Conservation (phyloP, 2,329 filamentous ascomycete species). For the Hypoxylon sp. region DNA sequence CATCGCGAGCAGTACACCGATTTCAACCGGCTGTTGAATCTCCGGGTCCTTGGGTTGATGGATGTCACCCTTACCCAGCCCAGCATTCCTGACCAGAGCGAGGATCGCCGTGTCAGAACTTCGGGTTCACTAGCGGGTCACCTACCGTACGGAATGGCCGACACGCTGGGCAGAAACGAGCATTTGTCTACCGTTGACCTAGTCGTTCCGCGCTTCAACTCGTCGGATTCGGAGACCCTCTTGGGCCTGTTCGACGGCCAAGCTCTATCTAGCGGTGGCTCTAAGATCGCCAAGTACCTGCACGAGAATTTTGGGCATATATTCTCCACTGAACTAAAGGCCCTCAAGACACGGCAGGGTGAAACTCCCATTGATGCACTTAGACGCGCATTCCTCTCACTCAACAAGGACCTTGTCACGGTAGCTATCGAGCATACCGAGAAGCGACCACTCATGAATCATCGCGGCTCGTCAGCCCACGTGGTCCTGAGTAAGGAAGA, state of each 20-base stretch:
- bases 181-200: conserved; percentile 96
- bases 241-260: conserved; percentile 97
- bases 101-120: conserved; percentile 94
- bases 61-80: conserved; percentile 95
- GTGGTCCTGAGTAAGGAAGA: conserved; percentile 89
- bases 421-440: conserved; percentile 82
- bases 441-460: conserved; percentile 70
- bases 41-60: conserved; percentile 93
- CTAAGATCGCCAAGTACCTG: conserved; percentile 93
- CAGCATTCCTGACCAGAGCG: conserved; percentile 92
- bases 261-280: conserved; percentile 85
- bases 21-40: conserved; percentile 83
- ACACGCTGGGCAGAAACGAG: conserved; percentile 90
- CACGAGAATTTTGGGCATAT: conserved; percentile 94
- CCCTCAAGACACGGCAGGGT: conserved; percentile 67
- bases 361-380: conserved; percentile 86
- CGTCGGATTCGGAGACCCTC: conserved; percentile 87
- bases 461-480: conserved; percentile 75
- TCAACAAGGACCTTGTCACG: conserved; percentile 94
- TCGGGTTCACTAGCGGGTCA: conserved; percentile 92
- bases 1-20: conserved; percentile 81
- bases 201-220: conserved; percentile 90
- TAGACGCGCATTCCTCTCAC: conserved; percentile 81
- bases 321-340: conserved; percentile 82
- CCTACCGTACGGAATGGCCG: conserved; percentile 96